Base-by-base conservation (phyloP, 352 stramenopile species). In the Peronosclerospora sorghi region DNA sequence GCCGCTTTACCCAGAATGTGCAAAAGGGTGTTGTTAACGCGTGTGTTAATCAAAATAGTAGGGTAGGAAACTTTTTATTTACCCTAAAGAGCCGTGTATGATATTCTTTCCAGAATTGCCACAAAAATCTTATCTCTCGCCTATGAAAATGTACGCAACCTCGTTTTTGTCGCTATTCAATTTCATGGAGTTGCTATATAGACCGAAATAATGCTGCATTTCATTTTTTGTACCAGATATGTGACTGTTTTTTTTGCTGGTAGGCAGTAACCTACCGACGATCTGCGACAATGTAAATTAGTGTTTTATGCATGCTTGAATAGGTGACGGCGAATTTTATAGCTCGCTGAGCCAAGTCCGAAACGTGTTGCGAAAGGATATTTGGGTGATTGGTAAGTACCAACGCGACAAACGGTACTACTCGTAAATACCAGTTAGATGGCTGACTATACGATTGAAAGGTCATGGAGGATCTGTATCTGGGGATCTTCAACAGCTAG, bases 11-110 rank as follows among this genome's bases (percentile, higher is more conserved):
- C n/a, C n/a, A 92, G 38, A 73, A 83, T 27, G 74, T 92, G 8
- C 79, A 92, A 26, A 89, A 92, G 56, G 79, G 79, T 23, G 79
- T 92, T 19, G 79, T 89, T 62, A 92, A 92, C 45, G 79, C 74
- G 79, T 92, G n/a, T 19, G 69, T 48, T 2, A 7, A 17, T 37
- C n/a, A n/a, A 32, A 18, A 32, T 39, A 3, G 12, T 34, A n/a
- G n/a, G n/a, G n/a, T n/a, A n/a, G n/a, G n/a, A n/a, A n/a, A n/a
- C n/a, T n/a, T n/a, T n/a, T n/a, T n/a, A n/a, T n/a, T n/a, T n/a
- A n/a, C n/a, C n/a, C n/a, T n/a, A n/a, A n/a, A n/a, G n/a, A n/a
- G n/a, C n/a, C n/a, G n/a, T n/a, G n/a, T n/a, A n/a, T n/a, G n/a
- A n/a, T n/a, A n/a, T n/a, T n/a, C n/a, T 14, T 28, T 34, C 6